phyloP scores from a whole-genome alignment of 495 filamentous ascomycete genomes.

The Penicillium coprophilum region DNA sequence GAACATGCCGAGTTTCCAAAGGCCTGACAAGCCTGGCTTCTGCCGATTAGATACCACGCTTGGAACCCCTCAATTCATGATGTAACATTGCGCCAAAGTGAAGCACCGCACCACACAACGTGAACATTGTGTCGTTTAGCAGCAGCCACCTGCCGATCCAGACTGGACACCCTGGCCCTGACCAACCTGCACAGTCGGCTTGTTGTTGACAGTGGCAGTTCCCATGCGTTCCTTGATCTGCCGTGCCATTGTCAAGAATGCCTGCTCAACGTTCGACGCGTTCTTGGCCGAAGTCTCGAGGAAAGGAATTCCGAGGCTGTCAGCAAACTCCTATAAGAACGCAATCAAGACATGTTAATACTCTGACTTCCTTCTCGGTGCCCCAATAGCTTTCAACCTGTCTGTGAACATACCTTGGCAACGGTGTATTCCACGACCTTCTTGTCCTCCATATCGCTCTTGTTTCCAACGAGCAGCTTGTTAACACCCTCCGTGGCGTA shows the following conservation, averaged over 20 bases:
- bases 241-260: slow-evolving; percentile 99
- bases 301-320: slow-evolving; percentile 98
- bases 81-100: slow-evolving; percentile 36
- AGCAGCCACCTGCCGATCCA: slow-evolving; percentile 88
- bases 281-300: slow-evolving; percentile 99
- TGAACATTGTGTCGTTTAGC: slow-evolving; percentile 57
- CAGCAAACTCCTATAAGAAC: slow-evolving; percentile 84
- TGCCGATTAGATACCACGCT: slow-evolving; percentile 24
- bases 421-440: slow-evolving; percentile 99
- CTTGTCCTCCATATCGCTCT: slow-evolving; percentile 99
- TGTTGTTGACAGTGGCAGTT: slow-evolving; percentile 95
- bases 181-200: slow-evolving; percentile 93
- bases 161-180: slow-evolving; percentile 93
- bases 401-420: slow-evolving; percentile 70
- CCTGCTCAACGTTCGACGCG: slow-evolving; percentile 98
- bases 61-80: slow-evolving; percentile 28
- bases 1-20: slow-evolving; percentile 22
- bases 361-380: background rate
- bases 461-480: slow-evolving; percentile 98
- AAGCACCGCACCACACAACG: slow-evolving; percentile 29
- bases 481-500: slow-evolving; percentile 99
- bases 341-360: slow-evolving; percentile 19
- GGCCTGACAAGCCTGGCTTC: slow-evolving; percentile 16
- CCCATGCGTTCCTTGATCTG: slow-evolving; percentile 99
- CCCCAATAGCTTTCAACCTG: background rate